phyloP scores from a whole-genome alignment of 192 early-diverging fungal species.

The Umbelopsis ramanniana region DNA sequence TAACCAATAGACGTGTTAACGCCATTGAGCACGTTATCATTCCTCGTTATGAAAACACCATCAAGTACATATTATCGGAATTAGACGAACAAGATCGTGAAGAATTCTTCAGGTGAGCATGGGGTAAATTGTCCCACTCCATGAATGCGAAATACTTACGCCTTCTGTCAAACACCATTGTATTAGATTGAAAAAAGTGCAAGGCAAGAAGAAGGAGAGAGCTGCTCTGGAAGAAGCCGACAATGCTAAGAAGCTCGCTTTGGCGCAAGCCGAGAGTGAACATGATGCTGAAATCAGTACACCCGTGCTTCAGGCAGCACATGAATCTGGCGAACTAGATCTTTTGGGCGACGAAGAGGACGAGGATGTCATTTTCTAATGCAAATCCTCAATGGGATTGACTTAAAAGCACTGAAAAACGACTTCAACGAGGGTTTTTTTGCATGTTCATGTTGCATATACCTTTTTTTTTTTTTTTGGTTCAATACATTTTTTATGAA shows the following conservation, averaged over 20 bases:
- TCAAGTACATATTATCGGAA: conserved; percentile 94
- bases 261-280: conserved; percentile 9
- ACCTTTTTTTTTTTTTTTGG: background rate
- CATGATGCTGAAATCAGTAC: conserved; percentile 16
- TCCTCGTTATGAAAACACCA: conserved; percentile 97
- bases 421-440: background rate
- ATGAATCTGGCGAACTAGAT: conserved; percentile 41
- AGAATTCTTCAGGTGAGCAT: conserved; percentile 87
- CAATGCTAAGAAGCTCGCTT: conserved; percentile 21
- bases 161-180: background rate
- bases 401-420: background rate
- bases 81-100: conserved; percentile 99
- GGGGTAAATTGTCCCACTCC: background rate
- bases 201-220: conserved; percentile 95
- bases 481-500: conserved; percentile 11
- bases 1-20: conserved; percentile 98
- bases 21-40: conserved; percentile 99
- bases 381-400: background rate
- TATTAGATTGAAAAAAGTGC: conserved; percentile 92
- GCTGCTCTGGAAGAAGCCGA: conserved; percentile 61
- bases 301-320: conserved; percentile 29
- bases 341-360: conserved; percentile 37
- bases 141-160: background rate
- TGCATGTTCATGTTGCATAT: background rate
- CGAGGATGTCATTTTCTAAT: conserved; percentile 40